Evolutionary conservation across 2,329 filamentous ascomycete species (phyloP), one percentile per base, ranked within the genome.

Genomic region (Fusarium albosuccineum): DNA sequence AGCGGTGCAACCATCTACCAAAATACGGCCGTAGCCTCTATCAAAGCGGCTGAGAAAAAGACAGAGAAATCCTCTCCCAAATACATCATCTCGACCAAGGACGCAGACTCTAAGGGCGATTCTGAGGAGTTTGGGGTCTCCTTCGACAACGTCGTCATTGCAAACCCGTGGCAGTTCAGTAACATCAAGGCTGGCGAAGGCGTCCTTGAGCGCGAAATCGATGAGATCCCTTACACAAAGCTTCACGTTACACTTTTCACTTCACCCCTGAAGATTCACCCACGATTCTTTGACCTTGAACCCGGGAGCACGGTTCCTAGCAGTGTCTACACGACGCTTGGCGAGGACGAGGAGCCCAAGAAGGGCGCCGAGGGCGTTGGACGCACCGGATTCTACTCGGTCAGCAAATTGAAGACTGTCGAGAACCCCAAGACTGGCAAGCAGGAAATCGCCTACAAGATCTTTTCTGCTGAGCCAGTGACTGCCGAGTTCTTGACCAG

Each of bases 211-310:
- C 82, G 86, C 33, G 78, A 81, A 5, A 93, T 97, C 2, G 91
- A 96, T 68, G 78, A 86, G 45, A 90, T 97, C n/a, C 92, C 93
- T 0, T 99, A 97, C 76, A 92, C 93, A 3, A 86, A 87, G 48
- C 85, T 98, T 1, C 91, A 98, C 74, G 95, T 97, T 53, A 98
- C 95, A 0, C 87, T 98, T 1, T 95, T 99, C 73, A 85, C 94
- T 0, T 92, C 93, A 0, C 89, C 92, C 0, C 87, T 89, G 70
- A 84, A 81, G n/a, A 85, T 97, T n/a, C 89, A 87, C 17, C 86
- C 91, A 0, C 77, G 77, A 3, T 94, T 89, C 75, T 98, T 98
- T 82, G 87, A 88, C 57, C 83, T 97, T 2, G 74, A 82, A 2
- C 76, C 84, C 0, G 84, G 80, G n/a, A 79, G 82, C 30, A 76